Evolutionary conservation across 2,329 filamentous ascomycete species (phyloP), one percentile per base, ranked within the genome.

Genomic region (Scedosporium aurantiacum): DNA sequence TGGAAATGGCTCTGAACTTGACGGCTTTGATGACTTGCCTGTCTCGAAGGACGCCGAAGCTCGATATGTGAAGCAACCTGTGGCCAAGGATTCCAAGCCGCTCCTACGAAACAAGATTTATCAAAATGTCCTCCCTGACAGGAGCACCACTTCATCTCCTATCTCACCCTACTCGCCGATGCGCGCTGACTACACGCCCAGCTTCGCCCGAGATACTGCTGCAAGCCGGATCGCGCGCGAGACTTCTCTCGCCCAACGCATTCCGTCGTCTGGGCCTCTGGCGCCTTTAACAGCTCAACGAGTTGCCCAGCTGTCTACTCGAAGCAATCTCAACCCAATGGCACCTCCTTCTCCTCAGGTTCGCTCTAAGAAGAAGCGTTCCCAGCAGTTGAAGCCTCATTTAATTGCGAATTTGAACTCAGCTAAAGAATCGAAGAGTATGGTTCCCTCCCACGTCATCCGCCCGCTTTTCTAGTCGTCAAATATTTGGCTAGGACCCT

Each of bases 1-100:
- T 75, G 94, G 94, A 12, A 91, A 97, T 72, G 94, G 94, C 16
- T 89, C 88, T 63, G 94, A 99, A 73, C 80, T 99, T 40, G 93
- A 97, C 67, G 86, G 83, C 2, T 97, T 99, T 71, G 94, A 99
- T 71, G 94, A 99, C 73, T 77, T 99, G 61, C 93, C 93, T 1
- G 97, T 92, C 0, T 97, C 92, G 16, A 85, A 82, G 12, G 84
- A 88, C 63, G 82, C 85, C 14, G 94, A 99, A 74, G 91, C 86
- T 64, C 89, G 85, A 67, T 99, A 85, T 69, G 79, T 91, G 64
- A 95, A 92, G 72, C 85, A 89, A 67, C 92, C 94, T 2, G 78
- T 87, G 45, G 84, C 82, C 56, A 82, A 83, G 60, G 86, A 87
- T 54, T 84, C 88, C 27, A 91, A 87, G 72, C 81, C 83, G 41